These are phyloP conservation scores for Fusarium paranaense DNA, from an alignment of 2,329 filamentous ascomycete species.

Conservation along the genomic window DNA sequence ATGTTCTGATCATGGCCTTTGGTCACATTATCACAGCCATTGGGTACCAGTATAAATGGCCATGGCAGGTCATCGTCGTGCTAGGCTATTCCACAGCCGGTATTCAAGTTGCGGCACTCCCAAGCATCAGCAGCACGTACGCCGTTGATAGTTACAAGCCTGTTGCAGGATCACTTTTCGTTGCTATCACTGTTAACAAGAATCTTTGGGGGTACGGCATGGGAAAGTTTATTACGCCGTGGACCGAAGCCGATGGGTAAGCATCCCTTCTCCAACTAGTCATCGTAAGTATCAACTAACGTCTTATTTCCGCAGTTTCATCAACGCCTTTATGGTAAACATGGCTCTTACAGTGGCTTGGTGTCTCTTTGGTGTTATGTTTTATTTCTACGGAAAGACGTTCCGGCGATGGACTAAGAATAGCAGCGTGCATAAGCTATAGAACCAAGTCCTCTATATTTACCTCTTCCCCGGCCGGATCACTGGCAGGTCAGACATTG, in stretches of 20 bases:
- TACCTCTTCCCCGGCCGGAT: not conserved
- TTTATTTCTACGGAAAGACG: constrained; percentile 15
- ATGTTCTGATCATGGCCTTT: constrained; percentile 46
- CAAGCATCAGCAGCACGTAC: constrained; percentile 69
- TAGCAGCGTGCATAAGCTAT: constrained; percentile 7
- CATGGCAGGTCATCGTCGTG: constrained; percentile 61
- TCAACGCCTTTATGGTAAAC: constrained; percentile 9
- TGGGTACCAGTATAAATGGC: constrained; percentile 61
- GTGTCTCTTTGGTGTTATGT: constrained; percentile 2
- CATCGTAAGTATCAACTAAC: not conserved
- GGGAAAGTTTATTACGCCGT: constrained; percentile 18
- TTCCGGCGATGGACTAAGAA: constrained; percentile 8
- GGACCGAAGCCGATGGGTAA: constrained; percentile 17
- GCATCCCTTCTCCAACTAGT: not conserved
- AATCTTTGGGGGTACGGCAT: constrained; percentile 25
- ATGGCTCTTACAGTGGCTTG: constrained; percentile 7
- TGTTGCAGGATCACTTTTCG: constrained; percentile 16
- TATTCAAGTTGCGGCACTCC: constrained; percentile 59
- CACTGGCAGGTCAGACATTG: no score
- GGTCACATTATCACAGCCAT: constrained; percentile 45
- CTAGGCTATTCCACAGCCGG: constrained; percentile 57
- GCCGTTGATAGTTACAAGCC: constrained; percentile 72
- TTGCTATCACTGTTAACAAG: constrained; percentile 25
- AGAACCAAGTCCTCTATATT: not conserved
- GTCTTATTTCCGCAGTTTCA: not conserved